phyloP scores from a whole-genome alignment of 2,329 filamentous ascomycete species.

The Orbilia ellipsospora region DNA sequence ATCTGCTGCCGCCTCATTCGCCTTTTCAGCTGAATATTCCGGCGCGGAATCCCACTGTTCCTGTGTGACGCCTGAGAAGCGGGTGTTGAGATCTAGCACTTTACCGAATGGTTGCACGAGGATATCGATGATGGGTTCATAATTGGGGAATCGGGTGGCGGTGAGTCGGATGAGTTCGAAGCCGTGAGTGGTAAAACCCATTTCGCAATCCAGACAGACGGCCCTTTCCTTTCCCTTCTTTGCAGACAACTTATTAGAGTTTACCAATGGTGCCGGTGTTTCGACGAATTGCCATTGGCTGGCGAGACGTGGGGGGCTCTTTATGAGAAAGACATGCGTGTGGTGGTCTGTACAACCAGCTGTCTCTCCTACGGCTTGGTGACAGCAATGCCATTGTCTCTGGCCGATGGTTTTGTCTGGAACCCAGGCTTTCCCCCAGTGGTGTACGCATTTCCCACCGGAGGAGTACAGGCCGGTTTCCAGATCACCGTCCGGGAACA shows the following conservation, averaged over 20 bases:
- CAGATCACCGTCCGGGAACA: conserved; percentile 80
- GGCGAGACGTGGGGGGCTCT: conserved; percentile 79
- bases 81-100: conserved; percentile 88
- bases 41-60: conserved; percentile 78
- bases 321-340: conserved; percentile 88
- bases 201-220: conserved; percentile 94
- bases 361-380: conserved; percentile 76
- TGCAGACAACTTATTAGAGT: conserved; percentile 52
- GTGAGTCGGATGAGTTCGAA: conserved; percentile 91
- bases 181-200: conserved; percentile 91
- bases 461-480: conserved; percentile 79
- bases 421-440: conserved; percentile 75
- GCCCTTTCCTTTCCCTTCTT: conserved; percentile 67
- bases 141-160: conserved; percentile 84
- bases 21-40: conserved; percentile 62
- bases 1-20: conserved; percentile 69
- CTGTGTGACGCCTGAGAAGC: conserved; percentile 86
- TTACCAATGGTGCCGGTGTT: conserved; percentile 70
- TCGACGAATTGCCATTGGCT: conserved; percentile 78
- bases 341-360: conserved; percentile 77
- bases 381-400: conserved; percentile 81
- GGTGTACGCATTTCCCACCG: conserved; percentile 81
- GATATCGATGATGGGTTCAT: conserved; percentile 80
- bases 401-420: conserved; percentile 67
- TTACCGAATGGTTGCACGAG: conserved; percentile 86